phyloP scores from a whole-genome alignment of 2,329 filamentous ascomycete species.

The Corniculantispora saksenae region DNA sequence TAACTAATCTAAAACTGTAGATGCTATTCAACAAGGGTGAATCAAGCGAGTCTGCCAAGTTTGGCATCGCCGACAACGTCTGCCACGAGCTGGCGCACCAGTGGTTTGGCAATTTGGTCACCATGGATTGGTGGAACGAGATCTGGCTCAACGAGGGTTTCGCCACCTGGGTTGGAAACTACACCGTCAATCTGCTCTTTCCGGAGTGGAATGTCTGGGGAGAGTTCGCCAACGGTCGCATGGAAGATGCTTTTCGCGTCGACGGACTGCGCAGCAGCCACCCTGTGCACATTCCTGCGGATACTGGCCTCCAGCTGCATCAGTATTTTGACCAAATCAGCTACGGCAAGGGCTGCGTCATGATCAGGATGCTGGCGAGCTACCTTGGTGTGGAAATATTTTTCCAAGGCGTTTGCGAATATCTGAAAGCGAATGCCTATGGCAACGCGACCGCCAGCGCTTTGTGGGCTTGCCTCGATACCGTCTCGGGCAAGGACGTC shows the following conservation, averaged over 20 bases:
- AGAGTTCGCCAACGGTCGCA: conserved; percentile 92
- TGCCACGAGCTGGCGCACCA: conserved; percentile 95
- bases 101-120: conserved; percentile 94
- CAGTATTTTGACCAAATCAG: conserved; percentile 98
- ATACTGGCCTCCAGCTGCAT: conserved; percentile 90
- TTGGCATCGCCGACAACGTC: conserved; percentile 92
- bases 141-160: conserved; percentile 95
- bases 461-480: conserved; percentile 83
- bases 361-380: conserved; percentile 91
- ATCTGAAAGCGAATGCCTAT: conserved; percentile 85
- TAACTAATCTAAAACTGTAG: conserved; percentile 64
- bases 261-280: conserved; percentile 90
- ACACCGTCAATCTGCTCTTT: conserved; percentile 85
- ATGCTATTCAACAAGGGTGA: conserved; percentile 93
- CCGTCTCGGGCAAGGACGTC: conserved; percentile 85
- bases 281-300: conserved; percentile 92
- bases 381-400: conserved; percentile 90
- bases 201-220: conserved; percentile 98
- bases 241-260: conserved; percentile 86
- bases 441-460: conserved; percentile 88
- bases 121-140: conserved; percentile 96
- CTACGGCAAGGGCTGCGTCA: conserved; percentile 93
- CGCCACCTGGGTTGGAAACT: conserved; percentile 96
- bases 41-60: conserved; percentile 87
- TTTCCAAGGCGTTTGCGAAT: conserved; percentile 86